Evolutionary conservation across 352 stramenopile genomes (phyloP), one percentile per base, ranked within the genome.

Genomic region (Pythium vanterpoolii): DNA sequence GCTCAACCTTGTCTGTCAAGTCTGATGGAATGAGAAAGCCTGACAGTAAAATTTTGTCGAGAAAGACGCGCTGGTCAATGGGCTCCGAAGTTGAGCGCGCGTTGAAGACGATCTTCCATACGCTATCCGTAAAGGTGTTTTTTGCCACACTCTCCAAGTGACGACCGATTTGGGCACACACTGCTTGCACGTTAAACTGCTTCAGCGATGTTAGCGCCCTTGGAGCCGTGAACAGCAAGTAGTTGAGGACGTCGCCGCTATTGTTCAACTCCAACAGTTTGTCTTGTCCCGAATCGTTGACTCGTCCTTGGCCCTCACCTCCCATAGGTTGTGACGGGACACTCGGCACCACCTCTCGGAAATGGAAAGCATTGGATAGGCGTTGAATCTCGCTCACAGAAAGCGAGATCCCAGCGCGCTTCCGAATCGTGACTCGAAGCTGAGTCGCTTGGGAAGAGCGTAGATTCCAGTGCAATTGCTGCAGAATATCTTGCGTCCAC

Each of bases 21-120:
- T 61, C 26, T 24, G 27, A 16, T 11, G 27, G 1, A 7, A 68
- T 38, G 4, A n/a, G 36, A 28, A 86, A 84, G 0, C 81, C 78
- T 13, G 65, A 62, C 14, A 60, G 26, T 11, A 86, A 26, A 14
- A 87, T 34, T 5, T 54, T 56, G 44, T 75, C 62, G 1, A 88
- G 26, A 53, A 89, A 90, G 14, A 70, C 54, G 33, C 68, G 65
- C 40, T 89, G 61, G 33, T 80, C 61, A 23, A 89, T 59, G 0
- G 27, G 28, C 18, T 86, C 61, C 5, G 45, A 28, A 0, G 48
- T 59, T 4, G 77, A 33, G 2, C 38, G 27, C 1, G 10, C 60
- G 1, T 64, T 74, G 51, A 91, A 86, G 2, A 79, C 45, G 9
- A 24, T 72, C 24, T 63, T 73, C 81, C 81, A 91, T 1, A 88